Evolutionary conservation across 2,329 filamentous ascomycete genomes (phyloP).

Genomic region (Exophiala aquamarina): DNA sequence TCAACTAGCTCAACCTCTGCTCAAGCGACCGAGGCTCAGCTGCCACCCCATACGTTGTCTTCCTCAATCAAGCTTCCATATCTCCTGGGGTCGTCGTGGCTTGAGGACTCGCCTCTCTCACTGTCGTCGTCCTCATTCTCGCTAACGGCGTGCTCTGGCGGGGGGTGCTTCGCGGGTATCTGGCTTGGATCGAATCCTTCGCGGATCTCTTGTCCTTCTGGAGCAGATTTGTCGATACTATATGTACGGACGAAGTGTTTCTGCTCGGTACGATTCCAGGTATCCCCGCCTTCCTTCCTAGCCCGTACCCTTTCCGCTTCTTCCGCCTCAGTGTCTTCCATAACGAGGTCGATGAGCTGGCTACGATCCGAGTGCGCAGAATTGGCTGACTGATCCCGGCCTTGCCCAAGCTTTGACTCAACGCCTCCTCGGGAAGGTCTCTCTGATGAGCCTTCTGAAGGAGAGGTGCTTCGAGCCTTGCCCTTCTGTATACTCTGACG

Average conservation of each 20-base stretch:
- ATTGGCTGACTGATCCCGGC: constrained; percentile 40
- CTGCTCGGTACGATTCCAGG: constrained; percentile 52
- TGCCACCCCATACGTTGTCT: constrained; percentile 27
- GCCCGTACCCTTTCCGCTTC: constrained; percentile 62
- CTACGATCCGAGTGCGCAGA: constrained; percentile 51
- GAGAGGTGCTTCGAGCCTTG: constrained; percentile 28
- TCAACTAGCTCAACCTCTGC: too few relatives aligned
- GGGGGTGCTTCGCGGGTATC: constrained; percentile 22
- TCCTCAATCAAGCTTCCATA: constrained; percentile 24
- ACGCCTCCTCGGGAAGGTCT: constrained; percentile 32
- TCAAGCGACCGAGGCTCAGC: too few relatives aligned
- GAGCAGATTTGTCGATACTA: constrained; percentile 20
- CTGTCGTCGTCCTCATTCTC: constrained; percentile 24
- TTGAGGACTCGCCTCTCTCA: constrained; percentile 9
- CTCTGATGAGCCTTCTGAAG: constrained; percentile 30
- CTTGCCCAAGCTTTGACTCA: constrained; percentile 20
- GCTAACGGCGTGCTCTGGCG: constrained; percentile 26
- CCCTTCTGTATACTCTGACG: constrained; percentile 42
- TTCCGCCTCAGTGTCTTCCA: constrained; percentile 64
- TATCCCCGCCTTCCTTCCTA: constrained; percentile 61
- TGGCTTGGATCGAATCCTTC: constrained; percentile 28
- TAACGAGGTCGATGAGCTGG: constrained; percentile 66
- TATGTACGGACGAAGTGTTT: constrained; percentile 29
- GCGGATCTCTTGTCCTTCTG: constrained; percentile 25
- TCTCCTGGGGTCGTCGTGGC: constrained; percentile 7